Base-by-base conservation (phyloP, 129 eudicot species). In the Arctium lappa region DNA sequence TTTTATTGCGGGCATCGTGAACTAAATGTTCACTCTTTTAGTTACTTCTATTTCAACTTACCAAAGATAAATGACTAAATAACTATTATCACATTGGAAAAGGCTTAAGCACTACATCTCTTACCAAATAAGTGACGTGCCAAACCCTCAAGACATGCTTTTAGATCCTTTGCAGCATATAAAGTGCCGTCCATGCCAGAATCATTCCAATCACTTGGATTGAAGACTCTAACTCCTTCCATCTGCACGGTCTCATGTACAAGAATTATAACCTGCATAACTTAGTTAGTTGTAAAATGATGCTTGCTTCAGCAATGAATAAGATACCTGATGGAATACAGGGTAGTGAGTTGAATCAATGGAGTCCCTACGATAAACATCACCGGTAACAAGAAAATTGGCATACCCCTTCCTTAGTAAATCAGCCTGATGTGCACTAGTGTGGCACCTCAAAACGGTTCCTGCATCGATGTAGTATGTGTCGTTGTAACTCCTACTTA, bases 391-490 rank as follows among this genome's bases (percentile, higher is more conserved):
- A 84, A 96, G 97, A 74, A 96, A 96, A 90, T 90, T 91, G 77
- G 95, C 87, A 76, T 93, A 89, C 32, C 99, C 99, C 30, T 80
- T 83, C 75, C 97, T 87, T 69, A 96, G 72, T 76, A 96, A 84
- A 82, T 93, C 92, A 84, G 99, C 99, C 88, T 96, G 99, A 88
- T 96, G 99, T 46, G 99, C 98, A 89, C 99, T 96, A 5, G 99
- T 96, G 88, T 96, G 99, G 84, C 99, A 96, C 87, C 99, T 93
- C 85, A 96, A 74, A 60, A 95, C 99, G 3, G 97, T 95, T 88
- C 90, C 92, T 65, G 95, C 79, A 83, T 95, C 99, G 27, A 93
- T 86, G 75, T 95, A 95, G 80, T 96, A 96, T 60, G 99, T 96
- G 79, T 96, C 99, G 88, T 96, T 92, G 87, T 92, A 94, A 82